Evolutionary conservation across 2,329 filamentous ascomycete genomes (phyloP).

Genomic region (Raffaelea ambrosiae): DNA sequence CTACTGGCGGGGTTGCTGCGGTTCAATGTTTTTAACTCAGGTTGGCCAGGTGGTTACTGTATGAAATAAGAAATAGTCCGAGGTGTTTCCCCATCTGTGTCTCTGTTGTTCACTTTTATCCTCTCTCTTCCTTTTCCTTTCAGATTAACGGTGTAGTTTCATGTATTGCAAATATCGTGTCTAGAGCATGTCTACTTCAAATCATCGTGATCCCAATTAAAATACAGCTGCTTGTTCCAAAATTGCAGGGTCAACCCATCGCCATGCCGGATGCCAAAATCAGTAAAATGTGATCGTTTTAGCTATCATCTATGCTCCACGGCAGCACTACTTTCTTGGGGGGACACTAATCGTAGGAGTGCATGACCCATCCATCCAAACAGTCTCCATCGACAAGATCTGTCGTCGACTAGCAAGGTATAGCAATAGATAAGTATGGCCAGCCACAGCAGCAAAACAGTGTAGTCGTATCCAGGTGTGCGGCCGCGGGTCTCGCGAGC

Average conservation of each 20-base stretch:
- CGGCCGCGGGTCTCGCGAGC: conserved; percentile 34
- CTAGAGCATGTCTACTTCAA: too few relatives aligned
- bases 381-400: conserved; percentile 46
- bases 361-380: conserved; percentile 60
- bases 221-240: too few relatives aligned
- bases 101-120: too few relatives aligned
- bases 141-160: too few relatives aligned
- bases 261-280: too few relatives aligned
- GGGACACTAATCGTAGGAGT: conserved; percentile 38
- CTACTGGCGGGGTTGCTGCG: background rate
- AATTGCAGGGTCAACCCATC: too few relatives aligned
- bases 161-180: too few relatives aligned
- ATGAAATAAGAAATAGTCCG: conserved; percentile 2
- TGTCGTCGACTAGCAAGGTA: conserved; percentile 62
- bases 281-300: too few relatives aligned
- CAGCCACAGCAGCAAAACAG: conserved; percentile 67
- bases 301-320: background rate
- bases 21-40: conserved; percentile 1
- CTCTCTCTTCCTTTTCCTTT: too few relatives aligned
- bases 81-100: too few relatives aligned
- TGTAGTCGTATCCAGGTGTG: conserved; percentile 52
- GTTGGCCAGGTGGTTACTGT: conserved; percentile 1
- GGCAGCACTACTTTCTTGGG: conserved; percentile 2
- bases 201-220: too few relatives aligned
- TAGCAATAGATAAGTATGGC: conserved; percentile 66